phyloP scores from a whole-genome alignment of 805 yeast genomes.

The Candida anglica region DNA sequence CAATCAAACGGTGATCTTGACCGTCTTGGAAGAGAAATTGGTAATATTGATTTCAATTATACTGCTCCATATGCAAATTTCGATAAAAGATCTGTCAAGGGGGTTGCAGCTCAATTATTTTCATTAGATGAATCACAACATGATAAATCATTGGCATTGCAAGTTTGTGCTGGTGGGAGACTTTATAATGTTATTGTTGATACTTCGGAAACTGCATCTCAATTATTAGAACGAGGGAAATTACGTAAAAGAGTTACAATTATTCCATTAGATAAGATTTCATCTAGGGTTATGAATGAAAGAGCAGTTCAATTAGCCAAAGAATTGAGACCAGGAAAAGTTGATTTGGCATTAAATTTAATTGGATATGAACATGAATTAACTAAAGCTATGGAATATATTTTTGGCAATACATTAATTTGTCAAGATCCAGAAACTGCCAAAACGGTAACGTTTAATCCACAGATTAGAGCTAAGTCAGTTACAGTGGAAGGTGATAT shows the following conservation, averaged over 20 bases:
- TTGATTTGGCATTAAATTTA: conserved; percentile 82
- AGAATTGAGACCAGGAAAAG: conserved; percentile 74
- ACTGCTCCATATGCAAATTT: conserved; percentile 61
- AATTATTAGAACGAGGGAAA: conserved; percentile 72
- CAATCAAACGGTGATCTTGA: conserved; percentile 47
- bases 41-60: conserved; percentile 75
- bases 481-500: conserved; percentile 91
- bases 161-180: conserved; percentile 91
- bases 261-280: conserved; percentile 85
- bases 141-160: conserved; percentile 76
- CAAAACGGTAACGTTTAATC: conserved; percentile 81
- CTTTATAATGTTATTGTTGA: conserved; percentile 90
- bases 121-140: conserved; percentile 51
- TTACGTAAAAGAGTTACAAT: conserved; percentile 82
- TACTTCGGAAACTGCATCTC: conserved; percentile 79
- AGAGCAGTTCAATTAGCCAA: conserved; percentile 63
- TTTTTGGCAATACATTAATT: conserved; percentile 85
- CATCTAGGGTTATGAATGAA: conserved; percentile 52
- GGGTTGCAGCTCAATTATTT: conserved; percentile 86
- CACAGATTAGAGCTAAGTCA: conserved; percentile 71
- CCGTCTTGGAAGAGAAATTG: conserved; percentile 55
- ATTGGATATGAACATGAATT: conserved; percentile 72
- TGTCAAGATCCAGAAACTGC: conserved; percentile 90
- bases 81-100: conserved; percentile 63
- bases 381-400: conserved; percentile 79